phyloP scores from a whole-genome alignment of 2,329 filamentous ascomycete species.

The Ascochyta rabiei region DNA sequence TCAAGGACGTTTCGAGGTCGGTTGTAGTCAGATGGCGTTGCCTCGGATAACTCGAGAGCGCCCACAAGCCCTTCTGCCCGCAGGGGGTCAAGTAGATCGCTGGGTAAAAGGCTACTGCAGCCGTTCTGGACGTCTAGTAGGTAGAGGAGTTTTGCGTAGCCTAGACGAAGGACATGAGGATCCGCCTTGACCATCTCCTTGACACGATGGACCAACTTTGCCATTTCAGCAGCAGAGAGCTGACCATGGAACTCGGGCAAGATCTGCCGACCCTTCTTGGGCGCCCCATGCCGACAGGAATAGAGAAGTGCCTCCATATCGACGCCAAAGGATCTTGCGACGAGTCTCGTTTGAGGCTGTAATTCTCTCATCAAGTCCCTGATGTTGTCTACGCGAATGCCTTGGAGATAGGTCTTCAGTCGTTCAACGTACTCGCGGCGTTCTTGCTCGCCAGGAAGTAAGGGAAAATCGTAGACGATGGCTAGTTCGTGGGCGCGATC shows the following conservation, averaged over 20 bases:
- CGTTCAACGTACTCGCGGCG: constrained; percentile 21
- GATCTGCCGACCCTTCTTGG: constrained; percentile 4
- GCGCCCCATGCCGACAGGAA: constrained; percentile 14
- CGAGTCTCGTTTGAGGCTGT: not conserved
- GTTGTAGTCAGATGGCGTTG: not conserved
- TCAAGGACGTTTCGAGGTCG: not conserved
- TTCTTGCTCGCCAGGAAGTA: constrained; percentile 30
- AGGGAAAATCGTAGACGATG: constrained; percentile 21
- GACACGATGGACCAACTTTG: constrained; percentile 23
- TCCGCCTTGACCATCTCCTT: constrained; percentile 25
- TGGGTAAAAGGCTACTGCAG: constrained; percentile 26
- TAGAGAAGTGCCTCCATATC: constrained; percentile 13
- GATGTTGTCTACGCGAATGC: not conserved
- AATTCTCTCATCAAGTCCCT: not conserved
- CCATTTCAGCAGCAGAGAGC: constrained; percentile 21
- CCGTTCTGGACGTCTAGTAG: constrained; percentile 24
- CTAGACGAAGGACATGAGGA: constrained; percentile 15
- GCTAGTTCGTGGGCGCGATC: constrained; percentile 2
- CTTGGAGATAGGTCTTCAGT: constrained; percentile 24
- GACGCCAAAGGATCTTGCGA: constrained; percentile 24
- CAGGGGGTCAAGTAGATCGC: constrained; percentile 33
- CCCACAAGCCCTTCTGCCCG: constrained; percentile 26
- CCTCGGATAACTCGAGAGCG: constrained; percentile 16
- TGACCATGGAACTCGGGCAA: constrained; percentile 32
- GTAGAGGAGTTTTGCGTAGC: constrained; percentile 17